Evolutionary conservation across 306 rosid genomes (phyloP), one percentile per base, ranked within the genome.

Genomic region (Rosa rugosa): DNA sequence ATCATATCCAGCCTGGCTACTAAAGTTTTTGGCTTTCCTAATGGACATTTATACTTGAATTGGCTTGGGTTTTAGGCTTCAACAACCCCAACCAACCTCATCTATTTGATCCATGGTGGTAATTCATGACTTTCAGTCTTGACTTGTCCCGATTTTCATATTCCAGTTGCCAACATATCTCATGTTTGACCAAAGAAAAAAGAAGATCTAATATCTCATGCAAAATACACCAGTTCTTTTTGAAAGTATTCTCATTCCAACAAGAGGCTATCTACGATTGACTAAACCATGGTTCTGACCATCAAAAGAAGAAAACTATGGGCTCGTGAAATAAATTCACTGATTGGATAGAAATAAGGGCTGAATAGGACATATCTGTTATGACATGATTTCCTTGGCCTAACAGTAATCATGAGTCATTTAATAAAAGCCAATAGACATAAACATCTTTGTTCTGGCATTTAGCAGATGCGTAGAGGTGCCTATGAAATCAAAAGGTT

Each of bases 311-410:
- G 25, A 40, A 66, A 66, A 38, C 46, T 17, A 18, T 17, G 71
- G 71, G 27, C 22, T 9, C n/a, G 17, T 46, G 22, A 76, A 17
- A 62, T 31, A 34, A n/a, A 34, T 36, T 38, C 31, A 49, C 27
- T 38, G 14, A 4, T 34, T 5, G 54, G 56, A 42, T 42, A 60
- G 14, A 54, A 40, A 3, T 5, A 41, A 23, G 53, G 75, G 23
- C 27, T 27, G 77, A 49, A 75, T 34, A 20, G 17, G 77, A 60
- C 54, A 49, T 20, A 16, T 38, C 44, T 36, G 16, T 3, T 31
- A 11, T 44, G 73, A 69, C 63, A 18, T 23, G 12, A 51, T 77
- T 63, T 65, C 25, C 71, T 82, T 13, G 6, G 66, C 75, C 70
- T 3, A 72, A 17, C 34, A 65, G 64, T n/a, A 64, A 64, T 23